These are phyloP conservation scores for Musa itinerans DNA, from an alignment of 176 grass and related monocot genomes.

Conservation along the genomic window DNA sequence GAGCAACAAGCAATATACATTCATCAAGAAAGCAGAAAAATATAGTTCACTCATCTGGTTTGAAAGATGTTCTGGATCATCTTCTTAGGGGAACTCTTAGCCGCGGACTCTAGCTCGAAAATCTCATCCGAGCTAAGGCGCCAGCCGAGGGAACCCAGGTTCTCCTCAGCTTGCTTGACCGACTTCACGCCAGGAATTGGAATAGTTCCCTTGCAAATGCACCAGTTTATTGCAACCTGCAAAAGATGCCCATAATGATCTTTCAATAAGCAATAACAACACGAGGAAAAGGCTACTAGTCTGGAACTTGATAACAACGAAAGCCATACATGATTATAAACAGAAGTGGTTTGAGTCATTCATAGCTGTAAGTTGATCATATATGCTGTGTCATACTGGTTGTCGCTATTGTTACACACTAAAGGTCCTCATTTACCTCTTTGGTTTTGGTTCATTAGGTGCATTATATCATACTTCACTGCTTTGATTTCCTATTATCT, in stretches of 20 bases:
- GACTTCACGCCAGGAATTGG: slow-evolving; percentile 82
- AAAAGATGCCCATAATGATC: neutral
- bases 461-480: too few species aligned
- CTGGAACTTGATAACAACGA: neutral
- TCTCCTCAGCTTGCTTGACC: slow-evolving; percentile 58
- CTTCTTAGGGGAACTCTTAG: slow-evolving; percentile 56
- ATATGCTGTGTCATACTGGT: too few species aligned
- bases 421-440: too few species aligned
- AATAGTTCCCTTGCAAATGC: slow-evolving; percentile 76
- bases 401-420: too few species aligned
- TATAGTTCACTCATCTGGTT: slow-evolving; percentile 34
- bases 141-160: slow-evolving; percentile 77
- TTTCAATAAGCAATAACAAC: neutral
- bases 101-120: slow-evolving; percentile 55
- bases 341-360: neutral
- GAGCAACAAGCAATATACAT: neutral
- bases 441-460: too few species aligned
- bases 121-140: slow-evolving; percentile 49
- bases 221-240: slow-evolving; percentile 97
- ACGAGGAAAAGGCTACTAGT: neutral
- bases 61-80: slow-evolving; percentile 94
- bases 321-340: neutral
- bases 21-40: neutral
- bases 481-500: too few species aligned
- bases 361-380: neutral